Evolutionary conservation across 768 basidiomycete genomes (phyloP), one percentile per base, ranked within the genome.

Genomic region (Suillus alpinus): DNA sequence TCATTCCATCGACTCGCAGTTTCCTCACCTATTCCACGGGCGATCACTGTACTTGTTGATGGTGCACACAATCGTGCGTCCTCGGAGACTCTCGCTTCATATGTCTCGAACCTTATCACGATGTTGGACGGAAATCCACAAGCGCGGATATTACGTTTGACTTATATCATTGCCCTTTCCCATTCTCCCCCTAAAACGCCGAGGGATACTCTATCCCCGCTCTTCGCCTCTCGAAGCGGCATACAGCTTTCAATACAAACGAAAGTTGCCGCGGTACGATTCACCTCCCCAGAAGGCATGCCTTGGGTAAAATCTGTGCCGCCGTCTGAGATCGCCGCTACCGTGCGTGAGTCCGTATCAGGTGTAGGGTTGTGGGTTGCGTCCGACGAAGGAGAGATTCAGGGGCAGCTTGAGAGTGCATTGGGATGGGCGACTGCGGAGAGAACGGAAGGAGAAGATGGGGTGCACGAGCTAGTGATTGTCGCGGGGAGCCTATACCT

Each of bases 41-140:
- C 66, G 43, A 58, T 64, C 49, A 74, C 72, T 23, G 65, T 95
- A 13, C 81, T 98, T 12, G 89, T 88, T 5, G 97, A 99, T 68
- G 97, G 97, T 3, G 96, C 97, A 0, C 97, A 98, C 72, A 99
- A 98, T 70, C 76, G 86, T 7, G 87, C 92, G 6, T 94, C 94
- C 0, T 82, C 94, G 0, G 64, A 72, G 32, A 83, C 83, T 0
- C 83, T 98, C 12, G 81, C 86, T 8, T 70, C 77, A 2, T 98
- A 93, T 70, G 75, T 78, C 32, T 68, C 71, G 58, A 73, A 75
- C 50, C 78, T 75, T 63, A 74, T 67, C 49, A 73, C 60, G 57
- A 69, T 62, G 18, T 61, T 68, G 37, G 59, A 57, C 52, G 60
- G 64, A 46, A 53, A 53, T n/a, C 59, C 72, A 29, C 59, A 65